These are phyloP conservation scores for Cyclostephanos invisitatus DNA, from an alignment of 108 stramenopile genomes.

Conservation along the genomic window DNA sequence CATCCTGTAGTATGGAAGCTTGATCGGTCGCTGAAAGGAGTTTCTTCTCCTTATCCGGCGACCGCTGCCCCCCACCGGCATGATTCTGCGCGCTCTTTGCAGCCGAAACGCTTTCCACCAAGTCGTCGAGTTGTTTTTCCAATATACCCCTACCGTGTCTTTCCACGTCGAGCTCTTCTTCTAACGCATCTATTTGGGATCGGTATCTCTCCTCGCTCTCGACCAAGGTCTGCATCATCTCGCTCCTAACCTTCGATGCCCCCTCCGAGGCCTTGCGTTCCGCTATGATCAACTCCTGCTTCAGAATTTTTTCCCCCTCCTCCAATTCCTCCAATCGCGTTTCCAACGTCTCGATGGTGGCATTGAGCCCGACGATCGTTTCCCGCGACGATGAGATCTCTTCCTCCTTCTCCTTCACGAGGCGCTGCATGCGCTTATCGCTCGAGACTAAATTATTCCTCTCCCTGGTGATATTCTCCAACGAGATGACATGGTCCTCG, in stretches of 20 bases:
- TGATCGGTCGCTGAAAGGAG: conserved; percentile 60
- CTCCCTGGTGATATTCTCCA: conserved; percentile 67
- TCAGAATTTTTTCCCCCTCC: conserved; percentile 40
- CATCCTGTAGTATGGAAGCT: conserved; percentile 72
- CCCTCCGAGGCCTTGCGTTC: conserved; percentile 72
- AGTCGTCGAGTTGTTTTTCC: conserved; percentile 63
- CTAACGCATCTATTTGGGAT: conserved; percentile 59
- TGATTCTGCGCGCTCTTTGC: conserved; percentile 20
- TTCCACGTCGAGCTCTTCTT: conserved; percentile 63
- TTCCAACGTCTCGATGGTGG: conserved; percentile 47
- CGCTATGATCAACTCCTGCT: conserved; percentile 59
- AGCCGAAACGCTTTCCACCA: conserved; percentile 57
- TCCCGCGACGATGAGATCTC: conserved; percentile 42
- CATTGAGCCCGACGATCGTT: conserved; percentile 54
- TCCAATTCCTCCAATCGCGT: conserved; percentile 47
- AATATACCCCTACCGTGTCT: conserved; percentile 57
- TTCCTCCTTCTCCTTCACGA: conserved; percentile 54
- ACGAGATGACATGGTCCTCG: conserved; percentile 68
- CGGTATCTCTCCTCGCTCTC: conserved; percentile 83
- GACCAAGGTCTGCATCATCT: conserved; percentile 74
- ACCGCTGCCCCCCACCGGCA: conserved; percentile 2
- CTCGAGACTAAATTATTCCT: conserved; percentile 63
- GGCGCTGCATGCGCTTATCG: conserved; percentile 52
- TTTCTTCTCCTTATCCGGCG: conserved; percentile 58
- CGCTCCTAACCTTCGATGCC: conserved; percentile 65